Evolutionary conservation across 1,139 yeast genomes (phyloP).

Genomic region (Geotrichum citri-aurantii): DNA sequence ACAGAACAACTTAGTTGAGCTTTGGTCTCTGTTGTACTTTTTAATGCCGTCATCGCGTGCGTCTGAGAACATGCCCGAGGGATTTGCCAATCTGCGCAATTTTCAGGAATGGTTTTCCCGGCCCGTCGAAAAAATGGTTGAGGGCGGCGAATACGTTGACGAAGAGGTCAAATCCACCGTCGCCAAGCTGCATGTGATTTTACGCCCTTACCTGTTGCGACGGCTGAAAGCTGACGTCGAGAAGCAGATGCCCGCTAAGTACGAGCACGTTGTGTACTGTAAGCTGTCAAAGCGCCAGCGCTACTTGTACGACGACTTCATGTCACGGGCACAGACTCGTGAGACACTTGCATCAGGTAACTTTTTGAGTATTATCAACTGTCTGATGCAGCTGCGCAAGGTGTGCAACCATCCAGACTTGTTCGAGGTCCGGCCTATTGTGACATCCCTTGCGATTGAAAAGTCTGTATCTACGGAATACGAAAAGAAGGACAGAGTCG

Average conservation of each 20-base stretch:
- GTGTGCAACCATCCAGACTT: conserved; percentile 97
- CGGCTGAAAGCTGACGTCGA: conserved; percentile 95
- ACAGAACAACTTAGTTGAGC: conserved; percentile 85
- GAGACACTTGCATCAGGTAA: conserved; percentile 94
- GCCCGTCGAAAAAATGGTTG: conserved; percentile 90
- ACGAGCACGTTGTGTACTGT: conserved; percentile 91
- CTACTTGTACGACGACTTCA: conserved; percentile 88
- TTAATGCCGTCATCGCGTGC: conserved; percentile 86
- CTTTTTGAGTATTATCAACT: conserved; percentile 88
- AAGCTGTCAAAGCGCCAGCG: conserved; percentile 89
- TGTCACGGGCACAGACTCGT: conserved; percentile 93
- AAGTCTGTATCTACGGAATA: conserved; percentile 55
- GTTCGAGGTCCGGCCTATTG: conserved; percentile 91
- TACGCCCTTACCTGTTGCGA: conserved; percentile 86
- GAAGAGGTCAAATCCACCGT: conserved; percentile 80
- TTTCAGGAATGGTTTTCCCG: conserved; percentile 98
- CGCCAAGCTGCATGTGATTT: conserved; percentile 81
- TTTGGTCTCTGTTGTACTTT: conserved; percentile 90
- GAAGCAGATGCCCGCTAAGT: conserved; percentile 97
- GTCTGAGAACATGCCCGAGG: conserved; percentile 72
- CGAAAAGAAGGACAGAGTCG: conserved; percentile 41
- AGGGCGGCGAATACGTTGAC: conserved; percentile 56
- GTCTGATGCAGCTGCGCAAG: conserved; percentile 95
- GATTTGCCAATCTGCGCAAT: conserved; percentile 92
- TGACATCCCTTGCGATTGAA: conserved; percentile 78